Base-by-base conservation (phyloP, 1,139 yeast genomes). In the Yamadazyma jaroonii region DNA sequence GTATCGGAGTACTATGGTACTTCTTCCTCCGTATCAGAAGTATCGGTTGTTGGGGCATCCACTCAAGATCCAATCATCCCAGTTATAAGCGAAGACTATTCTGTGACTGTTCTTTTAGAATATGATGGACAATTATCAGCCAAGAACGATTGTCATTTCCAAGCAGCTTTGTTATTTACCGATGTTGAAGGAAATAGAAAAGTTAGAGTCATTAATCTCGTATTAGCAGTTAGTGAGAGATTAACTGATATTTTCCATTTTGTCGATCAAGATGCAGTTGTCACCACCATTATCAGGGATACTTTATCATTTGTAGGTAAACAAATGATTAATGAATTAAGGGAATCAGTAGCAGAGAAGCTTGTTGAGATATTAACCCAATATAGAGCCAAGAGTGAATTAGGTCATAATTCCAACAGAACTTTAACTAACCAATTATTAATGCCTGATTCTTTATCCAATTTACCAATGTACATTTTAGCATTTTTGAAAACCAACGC, bases 111-210 rank as follows among this genome's bases (percentile, higher is more conserved):
- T 2, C 69, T 87, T 37, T 79, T 92, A 50, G 73, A 72, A 38
- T 84, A 87, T 51, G 97, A 89, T 54, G 90, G 89, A 1, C 81
- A 78, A 44, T 70, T 94, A 32, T 78, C 81, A 41, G 69, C 85
- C 3, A 79, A 79, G 42, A 72, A 76, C 28, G 96, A 88, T 57
- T 87, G 89, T 29, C 95, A 88, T 58, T 88, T 90, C 68, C 99
- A 92, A 62, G 85, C 88, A 2, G 97, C 97, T 0, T 50, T 92
- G 31, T 67, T 94, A 38, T 89, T 88, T 57, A 92, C 97, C 0
- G 85, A 90, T 37, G 55, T 70, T 3, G 69, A 70, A 38, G 98
- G 99, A 23, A 63, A 72, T 9, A 71, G 97, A 48, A 83, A 87
- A 47, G 94, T 92, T 9, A 74, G 99, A 47, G 89, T 89, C 9